Evolutionary conservation across 2,329 filamentous ascomycete genomes (phyloP).

Genomic region (Westerdykella ornata): DNA sequence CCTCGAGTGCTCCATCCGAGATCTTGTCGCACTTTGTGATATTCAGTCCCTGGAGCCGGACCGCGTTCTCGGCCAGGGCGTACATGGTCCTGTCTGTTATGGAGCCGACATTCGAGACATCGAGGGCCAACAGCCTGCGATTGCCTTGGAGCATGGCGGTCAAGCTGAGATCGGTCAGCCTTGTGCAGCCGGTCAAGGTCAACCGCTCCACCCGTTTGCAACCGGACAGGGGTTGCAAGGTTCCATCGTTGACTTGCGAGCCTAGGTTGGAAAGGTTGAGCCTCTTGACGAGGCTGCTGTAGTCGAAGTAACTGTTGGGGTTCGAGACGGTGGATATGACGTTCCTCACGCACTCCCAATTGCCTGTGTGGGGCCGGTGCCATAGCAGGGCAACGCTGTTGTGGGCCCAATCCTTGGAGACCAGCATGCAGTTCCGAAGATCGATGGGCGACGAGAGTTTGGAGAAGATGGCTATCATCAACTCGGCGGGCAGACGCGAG

Average conservation of each 20-base stretch:
- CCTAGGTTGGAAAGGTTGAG: constrained; percentile 80
- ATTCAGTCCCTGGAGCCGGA: constrained; percentile 83
- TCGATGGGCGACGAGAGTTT: constrained; percentile 72
- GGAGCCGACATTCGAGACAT: constrained; percentile 73
- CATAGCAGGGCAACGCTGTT: constrained; percentile 91
- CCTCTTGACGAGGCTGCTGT: constrained; percentile 83
- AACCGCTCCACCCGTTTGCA: constrained; percentile 91
- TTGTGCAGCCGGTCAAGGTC: constrained; percentile 82
- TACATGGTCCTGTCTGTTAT: constrained; percentile 77
- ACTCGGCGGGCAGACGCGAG: constrained; percentile 81
- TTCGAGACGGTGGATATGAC: constrained; percentile 74
- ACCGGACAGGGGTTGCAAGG: constrained; percentile 68
- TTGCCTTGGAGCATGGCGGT: constrained; percentile 74
- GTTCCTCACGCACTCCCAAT: constrained; percentile 70
- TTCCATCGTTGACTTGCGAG: constrained; percentile 77
- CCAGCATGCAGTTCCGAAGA: constrained; percentile 80
- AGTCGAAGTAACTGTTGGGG: constrained; percentile 74
- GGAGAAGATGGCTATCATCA: constrained; percentile 86
- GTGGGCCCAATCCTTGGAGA: constrained; percentile 87
- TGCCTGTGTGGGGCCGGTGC: constrained; percentile 88
- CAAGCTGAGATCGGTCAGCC: constrained; percentile 77
- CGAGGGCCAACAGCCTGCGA: constrained; percentile 74
- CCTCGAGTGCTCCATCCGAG: constrained; percentile 77
- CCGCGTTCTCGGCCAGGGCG: constrained; percentile 73
- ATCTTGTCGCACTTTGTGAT: constrained; percentile 79